Percentiles rank a stretch among this genome's conserved stretches.
Evolutionary conservation across 2,329 filamentous ascomycete genomes (phyloP).

Genomic region (Bipolaris zeicola): DNA sequence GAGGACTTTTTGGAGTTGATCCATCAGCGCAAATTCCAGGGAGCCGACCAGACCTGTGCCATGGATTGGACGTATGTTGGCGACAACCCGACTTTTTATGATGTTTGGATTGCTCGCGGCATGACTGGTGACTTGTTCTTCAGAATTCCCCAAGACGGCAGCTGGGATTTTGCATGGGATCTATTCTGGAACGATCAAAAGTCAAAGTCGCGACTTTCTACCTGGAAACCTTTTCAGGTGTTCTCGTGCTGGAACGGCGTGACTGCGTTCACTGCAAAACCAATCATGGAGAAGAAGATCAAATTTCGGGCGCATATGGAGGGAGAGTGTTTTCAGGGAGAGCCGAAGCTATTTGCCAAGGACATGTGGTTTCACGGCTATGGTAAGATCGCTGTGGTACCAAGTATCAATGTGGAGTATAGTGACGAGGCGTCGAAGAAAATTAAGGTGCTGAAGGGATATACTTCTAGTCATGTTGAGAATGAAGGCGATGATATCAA

Average conservation of each 20-base stretch:
- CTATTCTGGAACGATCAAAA: constrained; percentile 58
- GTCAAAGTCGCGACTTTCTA: constrained; percentile 42
- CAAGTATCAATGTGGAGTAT: constrained; percentile 63
- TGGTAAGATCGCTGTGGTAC: constrained; percentile 62
- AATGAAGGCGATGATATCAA: constrained; percentile 36
- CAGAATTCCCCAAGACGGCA: constrained; percentile 56
- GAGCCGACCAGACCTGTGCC: constrained; percentile 62
- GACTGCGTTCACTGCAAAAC: constrained; percentile 55
- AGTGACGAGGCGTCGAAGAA: constrained; percentile 51
- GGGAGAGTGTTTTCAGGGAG: constrained; percentile 60
- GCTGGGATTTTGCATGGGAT: constrained; percentile 48
- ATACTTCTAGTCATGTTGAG: constrained; percentile 47
- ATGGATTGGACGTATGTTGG: constrained; percentile 63
- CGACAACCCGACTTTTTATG: constrained; percentile 59
- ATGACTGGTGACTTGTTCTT: constrained; percentile 63
- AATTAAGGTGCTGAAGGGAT: constrained; percentile 60
- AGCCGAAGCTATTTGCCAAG: constrained; percentile 63
- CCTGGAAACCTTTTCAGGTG: constrained; percentile 61
- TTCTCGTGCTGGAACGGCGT: constrained; percentile 68
- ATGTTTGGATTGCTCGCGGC: constrained; percentile 61
- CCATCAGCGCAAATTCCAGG: constrained; percentile 54
- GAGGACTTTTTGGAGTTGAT: constrained; percentile 65
- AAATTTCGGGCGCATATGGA: constrained; percentile 52
- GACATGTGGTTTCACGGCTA: constrained; percentile 54
- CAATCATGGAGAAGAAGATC: constrained; percentile 53